Evolutionary conservation across 345 rosid genomes (phyloP), one percentile per base, ranked within the genome.

Genomic region (Gossypium mustelinum): DNA sequence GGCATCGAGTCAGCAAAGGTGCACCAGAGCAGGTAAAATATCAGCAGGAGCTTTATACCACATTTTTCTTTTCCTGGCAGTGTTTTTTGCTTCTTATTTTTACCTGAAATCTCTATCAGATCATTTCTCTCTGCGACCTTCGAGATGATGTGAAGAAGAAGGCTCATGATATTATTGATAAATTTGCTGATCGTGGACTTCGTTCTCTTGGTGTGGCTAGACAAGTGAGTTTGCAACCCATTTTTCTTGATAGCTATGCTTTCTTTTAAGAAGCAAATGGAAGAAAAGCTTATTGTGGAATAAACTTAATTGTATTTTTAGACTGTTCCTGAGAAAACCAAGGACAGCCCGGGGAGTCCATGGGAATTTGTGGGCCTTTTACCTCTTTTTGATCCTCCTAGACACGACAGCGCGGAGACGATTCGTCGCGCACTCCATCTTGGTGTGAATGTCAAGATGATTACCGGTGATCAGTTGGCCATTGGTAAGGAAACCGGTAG

Each of bases 371-470:
- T 88, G 44, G 94, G 94, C 67, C 85, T 89, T 20, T 83, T 89
- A 61, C 92, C 94, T 73, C 88, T 89, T 27, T 89, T 89, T 59
- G 94, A 89, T 82, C 94, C 94, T 73, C 94, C 94, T n/a, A 86
- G 94, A 78, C 94, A 89, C 74, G 94, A 89, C 75, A 89, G 94
- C 80, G 94, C 94, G 45, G 94, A 87, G 84, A 89, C 94, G 47
- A 89, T 89, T 72, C 79, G 81, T 16, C 87, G 89, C 20, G 94
- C 94, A 13, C 90, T 89, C 11, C 57, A 81, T 76, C 92, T 89
- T 2, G 94, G 94, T 44, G 94, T 89, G 45, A 89, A 87, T 68
- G 94, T 89, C 45, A 89, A 89, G 89, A 89, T 89, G 94, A 89
- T 89, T 57, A 89, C 94, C 1, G 94, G 92, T 63, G 94, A 89